These are phyloP conservation scores for Pyrenochaeta sp. DNA, from an alignment of 2,329 filamentous ascomycete genomes.

Conservation along the genomic window DNA sequence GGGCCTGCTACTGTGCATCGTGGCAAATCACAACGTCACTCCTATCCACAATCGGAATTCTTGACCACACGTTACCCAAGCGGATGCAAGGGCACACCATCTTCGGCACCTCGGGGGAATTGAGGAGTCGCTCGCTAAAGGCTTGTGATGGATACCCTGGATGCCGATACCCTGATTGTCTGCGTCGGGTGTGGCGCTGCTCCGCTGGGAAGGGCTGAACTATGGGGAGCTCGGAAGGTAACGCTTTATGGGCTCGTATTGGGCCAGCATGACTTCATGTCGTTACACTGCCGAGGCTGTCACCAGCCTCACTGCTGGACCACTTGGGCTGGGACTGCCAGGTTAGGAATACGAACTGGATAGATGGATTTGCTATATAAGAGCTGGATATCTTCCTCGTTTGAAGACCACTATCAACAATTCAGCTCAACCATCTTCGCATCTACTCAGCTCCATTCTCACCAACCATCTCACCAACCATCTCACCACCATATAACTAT, in stretches of 20 bases:
- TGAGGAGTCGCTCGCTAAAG: too few relatives aligned
- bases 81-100: too few relatives aligned
- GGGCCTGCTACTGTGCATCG: neutral
- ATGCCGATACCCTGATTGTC: neutral
- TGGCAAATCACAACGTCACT: constrained; percentile 1
- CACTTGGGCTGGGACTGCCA: constrained; percentile 4
- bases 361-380: constrained; percentile 22
- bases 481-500: constrained; percentile 4
- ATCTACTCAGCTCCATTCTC: too few relatives aligned
- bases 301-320: constrained; percentile 17
- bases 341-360: constrained; percentile 5
- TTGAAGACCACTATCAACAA: constrained; percentile 1
- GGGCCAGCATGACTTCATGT: constrained; percentile 25
- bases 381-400: constrained; percentile 1
- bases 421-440: constrained; percentile 8
- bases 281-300: constrained; percentile 20
- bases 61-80: too few relatives aligned
- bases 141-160: too few relatives aligned
- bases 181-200: constrained; percentile 5
- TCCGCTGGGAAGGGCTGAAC: constrained; percentile 5
- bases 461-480: constrained; percentile 8
- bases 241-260: constrained; percentile 18
- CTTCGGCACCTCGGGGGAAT: neutral
- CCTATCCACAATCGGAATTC: too few relatives aligned
- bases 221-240: constrained; percentile 15